phyloP scores from a whole-genome alignment of 768 basidiomycete genomes.

The Coprinellus micaceus region DNA sequence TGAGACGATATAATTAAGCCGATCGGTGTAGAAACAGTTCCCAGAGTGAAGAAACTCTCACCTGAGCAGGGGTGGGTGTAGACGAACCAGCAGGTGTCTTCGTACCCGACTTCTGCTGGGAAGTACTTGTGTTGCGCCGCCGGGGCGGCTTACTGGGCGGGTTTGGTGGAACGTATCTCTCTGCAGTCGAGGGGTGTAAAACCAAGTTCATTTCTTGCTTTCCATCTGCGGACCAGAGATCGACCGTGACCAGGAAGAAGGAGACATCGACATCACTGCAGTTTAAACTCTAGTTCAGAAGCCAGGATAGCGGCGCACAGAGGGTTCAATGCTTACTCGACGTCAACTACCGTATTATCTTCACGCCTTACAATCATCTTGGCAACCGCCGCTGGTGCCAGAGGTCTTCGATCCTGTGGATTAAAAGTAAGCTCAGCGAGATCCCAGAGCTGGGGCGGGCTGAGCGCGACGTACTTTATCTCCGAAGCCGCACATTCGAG shows the following conservation, averaged over 20 bases:
- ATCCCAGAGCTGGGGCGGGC: constrained; percentile 7
- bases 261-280: constrained; percentile 78
- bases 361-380: constrained; percentile 74
- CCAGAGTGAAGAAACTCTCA: constrained; percentile 19
- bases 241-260: constrained; percentile 89
- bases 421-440: constrained; percentile 10
- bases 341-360: constrained; percentile 64
- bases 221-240: constrained; percentile 85
- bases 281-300: constrained; percentile 13
- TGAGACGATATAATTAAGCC: background rate
- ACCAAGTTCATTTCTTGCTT: constrained; percentile 86
- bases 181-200: constrained; percentile 76
- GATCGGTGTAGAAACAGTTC: background rate
- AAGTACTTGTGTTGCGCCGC: constrained; percentile 39
- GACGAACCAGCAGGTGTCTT: constrained; percentile 47
- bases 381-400: constrained; percentile 87
- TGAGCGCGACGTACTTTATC: constrained; percentile 65
- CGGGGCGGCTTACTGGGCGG: constrained; percentile 34
- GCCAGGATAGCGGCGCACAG: background rate
- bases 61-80: constrained; percentile 48
- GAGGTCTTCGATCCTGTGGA: constrained; percentile 80
- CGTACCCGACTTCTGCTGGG: constrained; percentile 37
- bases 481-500: constrained; percentile 95
- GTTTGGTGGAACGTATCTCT: constrained; percentile 62
- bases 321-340: constrained; percentile 56